Percentiles rank a stretch among this genome's conserved stretches.
These are phyloP conservation scores for Bathelium albidoporum DNA, from an alignment of 495 filamentous ascomycete genomes.

Conservation along the genomic window DNA sequence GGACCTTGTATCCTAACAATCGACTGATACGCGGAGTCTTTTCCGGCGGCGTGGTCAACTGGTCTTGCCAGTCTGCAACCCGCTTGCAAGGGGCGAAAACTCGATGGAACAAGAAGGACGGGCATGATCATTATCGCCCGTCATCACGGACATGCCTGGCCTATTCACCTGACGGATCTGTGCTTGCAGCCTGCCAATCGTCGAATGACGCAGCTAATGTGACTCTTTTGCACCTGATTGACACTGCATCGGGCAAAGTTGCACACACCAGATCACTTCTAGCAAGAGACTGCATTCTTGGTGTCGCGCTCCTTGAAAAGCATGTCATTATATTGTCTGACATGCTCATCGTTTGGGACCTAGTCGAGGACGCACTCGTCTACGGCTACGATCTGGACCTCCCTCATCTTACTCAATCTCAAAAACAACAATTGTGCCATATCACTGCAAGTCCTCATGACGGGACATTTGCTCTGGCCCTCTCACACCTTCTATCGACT, in stretches of 20 bases:
- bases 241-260: conserved; percentile 46
- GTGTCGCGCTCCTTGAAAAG: conserved; percentile 48
- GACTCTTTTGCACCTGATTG: conserved; percentile 48
- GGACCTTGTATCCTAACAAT: conserved; percentile 51
- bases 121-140: conserved; percentile 30
- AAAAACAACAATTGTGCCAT: conserved; percentile 34
- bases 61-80: conserved; percentile 57
- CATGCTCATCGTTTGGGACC: conserved; percentile 45
- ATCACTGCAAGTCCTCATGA: conserved; percentile 49
- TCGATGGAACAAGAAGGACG: conserved; percentile 17
- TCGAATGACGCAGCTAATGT: conserved; percentile 34
- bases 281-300: conserved; percentile 42
- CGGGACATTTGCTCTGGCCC: conserved; percentile 22
- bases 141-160: conserved; percentile 44
- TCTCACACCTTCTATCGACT: not conserved
- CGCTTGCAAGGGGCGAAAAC: conserved; percentile 16
- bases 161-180: conserved; percentile 81
- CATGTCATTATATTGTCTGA: conserved; percentile 54
- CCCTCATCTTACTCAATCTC: conserved; percentile 5
- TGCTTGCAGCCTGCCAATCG: conserved; percentile 51
- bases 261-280: conserved; percentile 44
- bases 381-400: conserved; percentile 38
- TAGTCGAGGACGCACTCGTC: conserved; percentile 48
- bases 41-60: conserved; percentile 49
- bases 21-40: conserved; percentile 44